phyloP scores from a whole-genome alignment of 148 eudicot genomes.

The Arctostaphylos glauca region DNA sequence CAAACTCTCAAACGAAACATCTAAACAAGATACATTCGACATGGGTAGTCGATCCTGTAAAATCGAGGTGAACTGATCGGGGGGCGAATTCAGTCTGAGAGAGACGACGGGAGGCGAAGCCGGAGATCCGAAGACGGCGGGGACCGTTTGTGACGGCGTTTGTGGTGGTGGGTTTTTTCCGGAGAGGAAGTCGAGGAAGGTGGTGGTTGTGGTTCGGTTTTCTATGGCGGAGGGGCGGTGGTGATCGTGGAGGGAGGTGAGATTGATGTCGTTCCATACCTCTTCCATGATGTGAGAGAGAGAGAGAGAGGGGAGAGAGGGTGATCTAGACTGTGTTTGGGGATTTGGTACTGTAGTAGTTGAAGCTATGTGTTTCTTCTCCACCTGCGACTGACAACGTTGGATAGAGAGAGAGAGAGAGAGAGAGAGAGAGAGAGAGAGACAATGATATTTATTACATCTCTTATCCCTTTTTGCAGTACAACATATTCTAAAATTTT shows the following conservation, averaged over 20 bases:
- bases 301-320: constrained; percentile 7
- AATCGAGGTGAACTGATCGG: constrained; percentile 5
- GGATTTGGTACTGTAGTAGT: neutral
- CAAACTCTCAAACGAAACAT: constrained; percentile 24
- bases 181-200: constrained; percentile 42
- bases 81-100: constrained; percentile 24
- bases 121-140: constrained; percentile 11
- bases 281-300: constrained; percentile 35
- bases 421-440: neutral
- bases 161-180: constrained; percentile 15
- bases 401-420: neutral
- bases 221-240: constrained; percentile 5
- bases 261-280: constrained; percentile 40
- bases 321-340: neutral
- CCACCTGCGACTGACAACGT: neutral
- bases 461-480: too few species aligned
- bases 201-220: neutral
- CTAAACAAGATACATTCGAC: neutral
- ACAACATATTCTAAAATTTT: too few species aligned
- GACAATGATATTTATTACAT: too few species aligned
- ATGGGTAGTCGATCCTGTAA: neutral
- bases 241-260: constrained; percentile 29
- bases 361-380: neutral
- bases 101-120: constrained; percentile 19
- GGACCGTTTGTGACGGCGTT: neutral